A percentile compares a stretch with the other conserved stretches of the same genome.
Conservation (phyloP, 73 alveolate genomes). For the Paramecium sexaurelia region DNA sequence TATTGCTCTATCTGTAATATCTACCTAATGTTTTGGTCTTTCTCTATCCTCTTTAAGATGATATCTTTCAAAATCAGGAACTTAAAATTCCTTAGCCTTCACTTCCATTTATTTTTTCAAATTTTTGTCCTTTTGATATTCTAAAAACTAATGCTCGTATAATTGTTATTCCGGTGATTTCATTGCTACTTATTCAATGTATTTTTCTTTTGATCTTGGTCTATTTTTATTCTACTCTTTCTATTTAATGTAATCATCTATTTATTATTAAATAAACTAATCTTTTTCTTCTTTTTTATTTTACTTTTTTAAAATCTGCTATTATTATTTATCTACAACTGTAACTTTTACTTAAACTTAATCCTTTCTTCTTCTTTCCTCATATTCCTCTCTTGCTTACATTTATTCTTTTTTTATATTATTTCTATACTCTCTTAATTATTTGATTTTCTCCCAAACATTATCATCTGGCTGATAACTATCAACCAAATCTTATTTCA, state of each 20-base stretch:
- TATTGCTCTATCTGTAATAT: slow-evolving; percentile 6
- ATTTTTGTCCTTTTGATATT: slow-evolving; percentile 5
- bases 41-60: background rate
- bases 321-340: background rate
- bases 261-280: slow-evolving; percentile 18
- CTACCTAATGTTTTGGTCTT: background rate
- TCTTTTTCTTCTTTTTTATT: slow-evolving; percentile 31
- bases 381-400: slow-evolving; percentile 46
- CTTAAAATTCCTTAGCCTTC: background rate
- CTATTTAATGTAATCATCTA: slow-evolving; percentile 1
- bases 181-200: background rate
- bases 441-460: slow-evolving; percentile 40
- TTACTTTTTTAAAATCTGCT: background rate
- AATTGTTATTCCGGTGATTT: slow-evolving; percentile 23
- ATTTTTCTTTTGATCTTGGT: slow-evolving; percentile 5
- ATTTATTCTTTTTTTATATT: slow-evolving; percentile 20
- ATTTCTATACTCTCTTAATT: slow-evolving; percentile 45
- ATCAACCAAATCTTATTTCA: slow-evolving; percentile 17
- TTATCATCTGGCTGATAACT: slow-evolving; percentile 50
- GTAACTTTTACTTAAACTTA: slow-evolving; percentile 17
- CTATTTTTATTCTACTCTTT: slow-evolving; percentile 10
- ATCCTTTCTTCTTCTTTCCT: slow-evolving; percentile 1
- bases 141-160: background rate
- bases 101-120: slow-evolving; percentile 30
- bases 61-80: slow-evolving; percentile 40